Conservation (phyloP, 2,329 filamentous ascomycete species). For the Penicillium vulpinum region DNA sequence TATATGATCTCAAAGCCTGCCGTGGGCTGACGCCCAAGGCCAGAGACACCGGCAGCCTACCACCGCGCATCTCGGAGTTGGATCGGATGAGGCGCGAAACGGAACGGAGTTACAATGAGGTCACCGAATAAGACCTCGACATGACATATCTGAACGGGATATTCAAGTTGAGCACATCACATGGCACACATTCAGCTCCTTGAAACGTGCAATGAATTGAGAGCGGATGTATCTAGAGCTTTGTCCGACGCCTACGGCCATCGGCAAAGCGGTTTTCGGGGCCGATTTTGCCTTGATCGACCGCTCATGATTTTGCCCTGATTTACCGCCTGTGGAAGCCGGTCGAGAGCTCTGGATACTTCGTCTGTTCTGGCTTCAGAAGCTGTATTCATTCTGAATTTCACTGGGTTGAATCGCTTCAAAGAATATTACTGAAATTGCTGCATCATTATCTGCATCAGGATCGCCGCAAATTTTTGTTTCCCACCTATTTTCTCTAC, state of each 20-base stretch:
- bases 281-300: conserved; percentile 27
- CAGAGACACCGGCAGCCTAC: conserved; percentile 40
- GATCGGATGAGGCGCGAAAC: conserved; percentile 15
- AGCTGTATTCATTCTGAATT: background rate
- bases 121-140: conserved; percentile 24
- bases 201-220: conserved; percentile 18
- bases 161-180: conserved; percentile 8
- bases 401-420: background rate
- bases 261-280: conserved; percentile 17
- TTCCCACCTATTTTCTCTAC: conserved; percentile 17
- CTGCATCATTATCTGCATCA: background rate
- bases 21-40: conserved; percentile 31
- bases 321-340: conserved; percentile 35
- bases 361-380: conserved; percentile 8
- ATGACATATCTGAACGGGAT: conserved; percentile 36
- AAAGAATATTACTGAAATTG: background rate
- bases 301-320: conserved; percentile 28
- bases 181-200: conserved; percentile 10
- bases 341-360: conserved; percentile 36
- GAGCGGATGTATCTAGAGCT: conserved; percentile 14
- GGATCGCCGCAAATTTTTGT: background rate
- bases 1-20: conserved; percentile 24
- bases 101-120: conserved; percentile 23
- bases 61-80: conserved; percentile 44
- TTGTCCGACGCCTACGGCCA: conserved; percentile 4